Conservation (phyloP, 31 red algal genomes). For the Bonnemaisonia californica region DNA sequence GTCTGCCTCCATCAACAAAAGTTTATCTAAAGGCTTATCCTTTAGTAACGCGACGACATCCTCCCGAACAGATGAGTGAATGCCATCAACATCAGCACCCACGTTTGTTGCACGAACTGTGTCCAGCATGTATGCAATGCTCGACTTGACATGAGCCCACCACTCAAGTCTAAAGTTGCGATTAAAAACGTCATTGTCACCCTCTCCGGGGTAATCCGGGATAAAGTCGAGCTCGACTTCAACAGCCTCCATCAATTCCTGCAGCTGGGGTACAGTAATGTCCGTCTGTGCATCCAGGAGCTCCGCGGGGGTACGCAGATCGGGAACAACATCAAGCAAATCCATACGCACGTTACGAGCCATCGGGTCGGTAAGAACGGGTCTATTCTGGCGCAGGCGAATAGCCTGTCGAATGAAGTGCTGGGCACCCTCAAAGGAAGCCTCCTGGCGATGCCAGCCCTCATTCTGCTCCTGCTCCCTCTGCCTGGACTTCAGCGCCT, state of each 20-base stretch:
- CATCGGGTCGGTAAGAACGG: slow-evolving; percentile 33
- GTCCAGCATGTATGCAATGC: not conserved
- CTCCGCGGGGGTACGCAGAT: slow-evolving; percentile 1
- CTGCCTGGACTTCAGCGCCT: slow-evolving; percentile 7
- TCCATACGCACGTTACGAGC: slow-evolving; percentile 56
- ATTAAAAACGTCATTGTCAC: slow-evolving; percentile 1
- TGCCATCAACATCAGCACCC: slow-evolving; percentile 5
- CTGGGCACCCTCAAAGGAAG: slow-evolving; percentile 66
- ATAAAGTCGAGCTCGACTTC: slow-evolving; percentile 8
- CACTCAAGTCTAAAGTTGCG: slow-evolving; percentile 1
- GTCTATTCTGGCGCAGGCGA: slow-evolving; percentile 49
- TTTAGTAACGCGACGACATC: not conserved
- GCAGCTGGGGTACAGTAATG: not conserved
- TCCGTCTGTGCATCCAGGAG: slow-evolving; percentile 13
- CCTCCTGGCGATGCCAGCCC: slow-evolving; percentile 53
- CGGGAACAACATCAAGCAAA: slow-evolving; percentile 27
- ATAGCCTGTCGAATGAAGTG: slow-evolving; percentile 76
- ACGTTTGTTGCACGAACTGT: not conserved
- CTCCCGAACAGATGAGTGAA: not conserved
- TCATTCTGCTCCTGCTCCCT: slow-evolving; percentile 54
- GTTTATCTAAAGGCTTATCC: slow-evolving; percentile 21
- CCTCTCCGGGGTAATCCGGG: not conserved
- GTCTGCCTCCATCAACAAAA: slow-evolving; percentile 44
- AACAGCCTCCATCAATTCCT: slow-evolving; percentile 17
- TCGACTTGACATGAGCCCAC: not conserved